Conservation (phyloP, 805 yeast species). For the Candida corydali region DNA sequence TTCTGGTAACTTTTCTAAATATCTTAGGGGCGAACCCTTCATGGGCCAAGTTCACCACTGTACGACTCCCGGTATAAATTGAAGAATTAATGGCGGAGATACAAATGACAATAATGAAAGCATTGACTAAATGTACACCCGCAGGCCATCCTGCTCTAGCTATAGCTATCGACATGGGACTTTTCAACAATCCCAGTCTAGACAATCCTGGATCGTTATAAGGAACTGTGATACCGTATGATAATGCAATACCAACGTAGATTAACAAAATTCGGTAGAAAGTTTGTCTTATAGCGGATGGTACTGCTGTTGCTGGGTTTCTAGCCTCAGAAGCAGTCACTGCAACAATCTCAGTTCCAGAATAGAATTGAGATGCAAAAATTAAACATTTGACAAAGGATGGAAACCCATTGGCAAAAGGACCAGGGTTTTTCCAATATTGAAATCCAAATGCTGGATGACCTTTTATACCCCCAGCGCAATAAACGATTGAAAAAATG, state of each 20-base stretch:
- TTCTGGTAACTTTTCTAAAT: conserved; percentile 46
- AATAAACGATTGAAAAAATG: conserved; percentile 45
- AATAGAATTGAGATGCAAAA: conserved; percentile 56
- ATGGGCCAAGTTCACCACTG: conserved; percentile 59
- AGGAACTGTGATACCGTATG: conserved; percentile 59
- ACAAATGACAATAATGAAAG: conserved; percentile 60
- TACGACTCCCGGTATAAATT: conserved; percentile 65
- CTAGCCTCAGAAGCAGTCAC: conserved; percentile 59
- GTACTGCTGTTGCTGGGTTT: conserved; percentile 55
- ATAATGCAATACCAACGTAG: conserved; percentile 50
- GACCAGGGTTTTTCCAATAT: conserved; percentile 42
- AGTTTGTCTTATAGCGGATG: conserved; percentile 53
- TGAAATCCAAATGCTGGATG: conserved; percentile 36
- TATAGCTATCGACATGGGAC: conserved; percentile 38
- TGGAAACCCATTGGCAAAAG: conserved; percentile 45
- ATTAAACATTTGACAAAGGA: conserved; percentile 56
- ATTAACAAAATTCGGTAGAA: conserved; percentile 51
- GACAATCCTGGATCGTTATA: conserved; percentile 44
- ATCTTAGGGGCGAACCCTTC: conserved; percentile 58
- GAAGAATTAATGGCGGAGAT: conserved; percentile 68
- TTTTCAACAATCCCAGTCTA: conserved; percentile 40
- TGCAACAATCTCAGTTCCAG: conserved; percentile 56
- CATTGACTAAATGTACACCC: conserved; percentile 52
- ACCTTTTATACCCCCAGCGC: conserved; percentile 42
- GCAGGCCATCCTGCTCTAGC: conserved; percentile 38